phyloP scores from a whole-genome alignment of 2,329 filamentous ascomycete species.

The Paraphaeosphaeria sporulosa region DNA sequence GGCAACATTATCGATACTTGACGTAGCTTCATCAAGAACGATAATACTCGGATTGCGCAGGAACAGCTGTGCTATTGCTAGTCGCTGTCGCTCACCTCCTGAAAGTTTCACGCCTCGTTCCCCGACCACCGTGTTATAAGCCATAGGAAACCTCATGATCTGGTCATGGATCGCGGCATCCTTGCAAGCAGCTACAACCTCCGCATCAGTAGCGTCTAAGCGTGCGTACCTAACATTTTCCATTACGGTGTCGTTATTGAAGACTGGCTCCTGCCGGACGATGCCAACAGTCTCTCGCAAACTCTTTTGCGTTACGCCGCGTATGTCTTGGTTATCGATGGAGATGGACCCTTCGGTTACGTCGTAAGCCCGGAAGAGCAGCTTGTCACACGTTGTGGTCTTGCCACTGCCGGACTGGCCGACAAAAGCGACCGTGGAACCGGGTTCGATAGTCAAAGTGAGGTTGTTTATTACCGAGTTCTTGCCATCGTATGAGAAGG shows the following conservation, averaged over 20 bases:
- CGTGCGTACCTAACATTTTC: slow-evolving; percentile 69
- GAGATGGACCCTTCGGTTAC: slow-evolving; percentile 58
- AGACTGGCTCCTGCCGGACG: slow-evolving; percentile 66
- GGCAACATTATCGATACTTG: slow-evolving; percentile 76
- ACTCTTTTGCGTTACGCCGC: slow-evolving; percentile 62
- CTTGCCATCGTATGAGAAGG: slow-evolving; percentile 59
- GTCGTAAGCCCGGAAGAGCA: slow-evolving; percentile 66
- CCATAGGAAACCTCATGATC: slow-evolving; percentile 60
- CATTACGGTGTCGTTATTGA: slow-evolving; percentile 69
- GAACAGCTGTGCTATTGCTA: slow-evolving; percentile 73
- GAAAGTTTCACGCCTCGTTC: slow-evolving; percentile 56
- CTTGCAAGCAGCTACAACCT: slow-evolving; percentile 65
- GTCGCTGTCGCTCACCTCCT: slow-evolving; percentile 69
- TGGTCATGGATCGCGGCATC: slow-evolving; percentile 68
- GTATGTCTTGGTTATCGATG: slow-evolving; percentile 65
- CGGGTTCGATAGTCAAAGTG: slow-evolving; percentile 55
- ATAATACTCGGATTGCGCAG: slow-evolving; percentile 80
- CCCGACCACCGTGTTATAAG: slow-evolving; percentile 34
- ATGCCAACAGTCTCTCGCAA: slow-evolving; percentile 65
- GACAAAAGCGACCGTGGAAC: slow-evolving; percentile 64
- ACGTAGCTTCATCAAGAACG: slow-evolving; percentile 84
- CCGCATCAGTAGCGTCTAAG: slow-evolving; percentile 63
- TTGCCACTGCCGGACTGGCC: slow-evolving; percentile 67
- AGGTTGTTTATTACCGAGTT: slow-evolving; percentile 52
- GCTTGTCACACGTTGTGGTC: slow-evolving; percentile 62